A percentile compares a stretch with the other conserved stretches of the same genome.
Conservation (phyloP, 768 basidiomycete genomes). For the Suillus spraguei region DNA sequence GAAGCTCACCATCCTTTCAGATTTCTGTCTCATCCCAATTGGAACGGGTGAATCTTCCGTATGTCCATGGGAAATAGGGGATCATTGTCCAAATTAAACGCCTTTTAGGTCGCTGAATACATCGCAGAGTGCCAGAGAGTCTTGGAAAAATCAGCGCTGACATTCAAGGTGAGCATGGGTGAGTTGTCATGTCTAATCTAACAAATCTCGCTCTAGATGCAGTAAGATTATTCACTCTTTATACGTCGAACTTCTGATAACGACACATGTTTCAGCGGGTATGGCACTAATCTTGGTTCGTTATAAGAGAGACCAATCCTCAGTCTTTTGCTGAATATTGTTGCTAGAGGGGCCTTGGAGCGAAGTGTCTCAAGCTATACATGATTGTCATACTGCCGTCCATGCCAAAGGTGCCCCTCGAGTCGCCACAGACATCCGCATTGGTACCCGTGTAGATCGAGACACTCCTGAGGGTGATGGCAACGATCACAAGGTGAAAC, state of each 20-base stretch:
- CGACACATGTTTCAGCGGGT: constrained; percentile 55
- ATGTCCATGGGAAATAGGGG: constrained; percentile 19
- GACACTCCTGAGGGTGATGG: constrained; percentile 63
- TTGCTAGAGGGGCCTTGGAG: constrained; percentile 79
- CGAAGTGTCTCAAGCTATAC: constrained; percentile 82
- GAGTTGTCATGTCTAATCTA: constrained; percentile 3
- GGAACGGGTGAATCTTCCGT: constrained; percentile 78
- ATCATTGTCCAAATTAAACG: constrained; percentile 17
- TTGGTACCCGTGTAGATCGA: constrained; percentile 85
- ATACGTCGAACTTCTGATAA: constrained; percentile 37
- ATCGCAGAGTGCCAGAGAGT: constrained; percentile 83
- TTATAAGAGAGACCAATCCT: constrained; percentile 7
- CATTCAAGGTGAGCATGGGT: constrained; percentile 63
- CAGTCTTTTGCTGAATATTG: constrained; percentile 6
- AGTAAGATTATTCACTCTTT: constrained; percentile 29
- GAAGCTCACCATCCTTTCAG: constrained; percentile 38
- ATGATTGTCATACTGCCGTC: constrained; percentile 87
- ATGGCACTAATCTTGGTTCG: constrained; percentile 86
- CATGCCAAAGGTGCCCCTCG: constrained; percentile 75
- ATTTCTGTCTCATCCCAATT: constrained; percentile 89
- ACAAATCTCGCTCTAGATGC: constrained; percentile 31
- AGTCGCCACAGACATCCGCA: constrained; percentile 91
- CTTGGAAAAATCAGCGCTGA: constrained; percentile 80
- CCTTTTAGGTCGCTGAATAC: constrained; percentile 66
- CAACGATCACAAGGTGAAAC: constrained; percentile 77